A percentile compares a stretch with the other conserved stretches of the same genome.
These are phyloP conservation scores for Austroboletus niveus DNA, from an alignment of 1,284 basidiomycete species.

Conservation along the genomic window DNA sequence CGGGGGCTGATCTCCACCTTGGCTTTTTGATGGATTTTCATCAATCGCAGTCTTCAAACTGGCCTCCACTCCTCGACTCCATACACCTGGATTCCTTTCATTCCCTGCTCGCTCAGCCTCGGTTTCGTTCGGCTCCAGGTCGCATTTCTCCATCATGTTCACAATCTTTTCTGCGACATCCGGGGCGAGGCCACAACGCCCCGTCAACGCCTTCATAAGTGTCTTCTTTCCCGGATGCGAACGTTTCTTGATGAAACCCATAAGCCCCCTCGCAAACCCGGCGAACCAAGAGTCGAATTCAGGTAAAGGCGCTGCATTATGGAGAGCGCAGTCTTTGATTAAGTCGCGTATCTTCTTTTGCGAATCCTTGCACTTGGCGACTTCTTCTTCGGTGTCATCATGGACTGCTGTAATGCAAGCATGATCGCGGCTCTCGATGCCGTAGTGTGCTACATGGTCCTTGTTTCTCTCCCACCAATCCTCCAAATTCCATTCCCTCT, in stretches of 20 bases:
- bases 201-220: slow-evolving; percentile 21
- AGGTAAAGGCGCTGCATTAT: slow-evolving; percentile 12
- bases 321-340: slow-evolving; percentile 16
- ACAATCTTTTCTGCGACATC: slow-evolving; percentile 27
- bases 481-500: slow-evolving; percentile 38
- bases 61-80: neutral
- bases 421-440: slow-evolving; percentile 32
- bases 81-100: neutral
- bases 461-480: slow-evolving; percentile 40
- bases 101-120: neutral
- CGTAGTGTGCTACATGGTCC: slow-evolving; percentile 27
- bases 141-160: slow-evolving; percentile 24
- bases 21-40: too few species aligned
- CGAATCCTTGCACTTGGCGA: slow-evolving; percentile 24
- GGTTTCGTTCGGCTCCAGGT: slow-evolving; percentile 4
- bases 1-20: too few species aligned
- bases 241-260: slow-evolving; percentile 18
- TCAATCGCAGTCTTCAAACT: too few species aligned
- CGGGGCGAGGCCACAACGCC: slow-evolving; percentile 28
- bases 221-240: slow-evolving; percentile 18
- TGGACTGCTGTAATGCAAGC: slow-evolving; percentile 41
- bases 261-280: slow-evolving; percentile 17
- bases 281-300: slow-evolving; percentile 21
- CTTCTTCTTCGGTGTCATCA: slow-evolving; percentile 21
- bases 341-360: slow-evolving; percentile 21